Conservation (phyloP, 1,284 basidiomycete species). For the Boletus smithii region DNA sequence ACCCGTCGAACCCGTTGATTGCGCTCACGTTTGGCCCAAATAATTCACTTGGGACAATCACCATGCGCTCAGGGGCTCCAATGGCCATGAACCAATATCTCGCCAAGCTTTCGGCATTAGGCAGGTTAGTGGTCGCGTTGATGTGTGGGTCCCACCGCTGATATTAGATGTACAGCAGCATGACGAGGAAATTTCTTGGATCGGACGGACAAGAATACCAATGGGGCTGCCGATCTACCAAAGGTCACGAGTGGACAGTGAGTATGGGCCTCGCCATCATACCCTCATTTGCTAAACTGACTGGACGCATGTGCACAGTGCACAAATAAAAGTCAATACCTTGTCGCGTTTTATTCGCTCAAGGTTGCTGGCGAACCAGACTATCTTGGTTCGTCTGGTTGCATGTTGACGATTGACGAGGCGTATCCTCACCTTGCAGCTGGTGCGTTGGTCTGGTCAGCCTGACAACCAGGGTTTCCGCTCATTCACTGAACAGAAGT, state of each 20-base stretch:
- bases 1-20: slow-evolving; percentile 39
- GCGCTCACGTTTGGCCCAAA: slow-evolving; percentile 50
- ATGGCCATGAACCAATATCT: slow-evolving; percentile 53
- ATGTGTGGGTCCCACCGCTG: slow-evolving; percentile 1
- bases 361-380: slow-evolving; percentile 54
- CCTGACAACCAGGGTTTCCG: slow-evolving; percentile 3
- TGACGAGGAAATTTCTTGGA: slow-evolving; percentile 50
- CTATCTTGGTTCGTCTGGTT: slow-evolving; percentile 53
- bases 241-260: slow-evolving; percentile 61
- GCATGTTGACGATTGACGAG: slow-evolving; percentile 61
- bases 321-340: slow-evolving; percentile 45
- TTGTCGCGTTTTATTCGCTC: slow-evolving; percentile 58
- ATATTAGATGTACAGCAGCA: slow-evolving; percentile 34
- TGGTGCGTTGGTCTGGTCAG: slow-evolving; percentile 36
- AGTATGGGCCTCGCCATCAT: slow-evolving; percentile 18
- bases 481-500: slow-evolving; percentile 42
- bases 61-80: slow-evolving; percentile 37
- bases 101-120: slow-evolving; percentile 36
- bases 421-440: slow-evolving; percentile 50
- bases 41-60: slow-evolving; percentile 50
- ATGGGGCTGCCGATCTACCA: slow-evolving; percentile 49
- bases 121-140: slow-evolving; percentile 37
- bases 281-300: neutral
- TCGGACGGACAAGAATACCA: slow-evolving; percentile 57
- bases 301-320: slow-evolving; percentile 41